Conservation (phyloP, 2,329 filamentous ascomycete genomes). For the Mycosphaerella sp. region DNA sequence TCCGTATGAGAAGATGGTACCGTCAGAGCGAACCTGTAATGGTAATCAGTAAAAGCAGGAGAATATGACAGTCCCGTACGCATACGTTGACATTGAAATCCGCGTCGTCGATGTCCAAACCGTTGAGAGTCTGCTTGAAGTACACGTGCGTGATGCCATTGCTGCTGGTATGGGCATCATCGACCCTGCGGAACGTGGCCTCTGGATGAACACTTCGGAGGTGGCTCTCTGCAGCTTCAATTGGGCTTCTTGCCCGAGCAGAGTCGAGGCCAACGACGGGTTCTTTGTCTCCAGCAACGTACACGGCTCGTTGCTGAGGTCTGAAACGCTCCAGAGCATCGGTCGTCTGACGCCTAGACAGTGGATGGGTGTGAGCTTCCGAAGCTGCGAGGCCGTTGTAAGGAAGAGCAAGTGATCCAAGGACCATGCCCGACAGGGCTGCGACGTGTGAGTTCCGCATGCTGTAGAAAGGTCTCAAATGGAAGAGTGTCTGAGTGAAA, state of each 20-base stretch:
- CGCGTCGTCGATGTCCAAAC: slow-evolving; percentile 54
- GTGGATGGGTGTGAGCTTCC: neutral
- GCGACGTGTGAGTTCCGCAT: slow-evolving; percentile 9
- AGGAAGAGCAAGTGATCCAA: slow-evolving; percentile 9
- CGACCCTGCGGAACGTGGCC: slow-evolving; percentile 45
- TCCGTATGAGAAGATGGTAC: slow-evolving; percentile 53
- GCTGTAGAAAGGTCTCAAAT: neutral
- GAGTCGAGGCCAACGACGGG: neutral
- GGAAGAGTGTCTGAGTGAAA: neutral
- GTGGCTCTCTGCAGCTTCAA: slow-evolving; percentile 32
- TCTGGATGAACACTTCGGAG: slow-evolving; percentile 33
- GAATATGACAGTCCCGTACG: slow-evolving; percentile 6
- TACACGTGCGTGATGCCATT: slow-evolving; percentile 54
- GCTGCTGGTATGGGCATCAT: slow-evolving; percentile 49
- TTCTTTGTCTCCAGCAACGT: slow-evolving; percentile 12
- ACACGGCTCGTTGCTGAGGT: slow-evolving; percentile 15
- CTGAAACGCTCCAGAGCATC: slow-evolving; percentile 11
- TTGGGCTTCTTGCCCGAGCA: slow-evolving; percentile 20
- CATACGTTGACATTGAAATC: slow-evolving; percentile 56
- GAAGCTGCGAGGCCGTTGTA: slow-evolving; percentile 3
- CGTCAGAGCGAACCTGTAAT: slow-evolving; percentile 45
- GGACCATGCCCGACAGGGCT: slow-evolving; percentile 10
- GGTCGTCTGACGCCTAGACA: slow-evolving; percentile 8
- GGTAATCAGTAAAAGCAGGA: neutral
- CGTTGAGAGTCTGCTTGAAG: slow-evolving; percentile 54